Conservation (phyloP, 225 moss, liverwort and hornwort genomes). For the Polytrichum commune region DNA sequence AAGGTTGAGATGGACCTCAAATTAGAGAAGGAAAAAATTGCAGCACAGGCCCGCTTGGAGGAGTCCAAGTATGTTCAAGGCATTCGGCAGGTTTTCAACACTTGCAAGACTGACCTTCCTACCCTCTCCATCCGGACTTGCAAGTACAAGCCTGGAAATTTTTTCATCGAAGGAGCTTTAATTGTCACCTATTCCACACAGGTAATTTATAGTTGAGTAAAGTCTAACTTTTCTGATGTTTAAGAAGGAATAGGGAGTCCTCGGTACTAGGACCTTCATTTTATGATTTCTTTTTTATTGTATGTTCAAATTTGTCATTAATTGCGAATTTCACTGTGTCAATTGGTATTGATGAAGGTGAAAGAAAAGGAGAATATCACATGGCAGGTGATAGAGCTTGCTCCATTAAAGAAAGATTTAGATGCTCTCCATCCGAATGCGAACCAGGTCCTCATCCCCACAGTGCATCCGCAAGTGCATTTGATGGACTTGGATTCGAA, state of each 20-base stretch:
- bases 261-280: no score
- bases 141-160: fast-evolving
- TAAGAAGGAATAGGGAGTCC: no score
- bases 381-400: slow-evolving; percentile 30
- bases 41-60: background rate
- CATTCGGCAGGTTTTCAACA: background rate
- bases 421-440: slow-evolving; percentile 13
- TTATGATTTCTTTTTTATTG: no score
- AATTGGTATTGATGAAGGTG: background rate
- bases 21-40: background rate
- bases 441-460: slow-evolving; percentile 11
- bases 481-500: slow-evolving; percentile 38
- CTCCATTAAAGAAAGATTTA: slow-evolving; percentile 34
- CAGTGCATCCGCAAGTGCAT: slow-evolving; percentile 4
- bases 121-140: background rate
- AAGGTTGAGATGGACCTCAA: slow-evolving; percentile 6
- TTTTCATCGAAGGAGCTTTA: fast-evolving
- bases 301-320: no score
- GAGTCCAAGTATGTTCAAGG: background rate
- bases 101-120: background rate
- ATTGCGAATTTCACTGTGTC: no score
- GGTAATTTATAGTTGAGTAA: background rate
- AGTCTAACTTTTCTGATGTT: no score
- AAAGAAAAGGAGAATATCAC: slow-evolving; percentile 24
- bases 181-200: background rate